Evolutionary conservation across 805 yeast species (phyloP), one percentile per base, ranked within the genome.

Genomic region (Kazachstania africana): DNA sequence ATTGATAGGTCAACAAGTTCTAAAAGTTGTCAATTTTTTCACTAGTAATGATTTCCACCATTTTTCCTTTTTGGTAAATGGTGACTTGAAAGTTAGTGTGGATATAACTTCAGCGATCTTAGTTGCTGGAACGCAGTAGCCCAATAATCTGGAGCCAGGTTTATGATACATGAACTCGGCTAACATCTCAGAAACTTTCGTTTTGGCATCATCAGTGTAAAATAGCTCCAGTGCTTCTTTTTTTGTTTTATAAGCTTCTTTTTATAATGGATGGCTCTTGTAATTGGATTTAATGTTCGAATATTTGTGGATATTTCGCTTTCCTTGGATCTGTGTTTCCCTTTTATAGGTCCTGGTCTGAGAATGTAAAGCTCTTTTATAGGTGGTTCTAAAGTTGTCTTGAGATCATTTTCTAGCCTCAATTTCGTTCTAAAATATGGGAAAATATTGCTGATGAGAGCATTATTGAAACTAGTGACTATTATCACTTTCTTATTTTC

Each of bases 341-440:
- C 62, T 14, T 46, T 32, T 4, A 49, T 19, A 16, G 55, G 52
- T n/a, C 55, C 55, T 8, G 55, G 55, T 34, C 50, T 37, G 12
- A 50, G 23, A 3, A 50, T 33, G 4, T 38, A 19, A 10, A 46
- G 24, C 13, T 40, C 38, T 10, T 34, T 29, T 22, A 44, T 28
- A 4, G 33, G 27, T 10, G 38, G 36, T 25, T 28, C 15, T 23
- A 39, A 17, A 12, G 27, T 26, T 23, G 33, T 31, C 24, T 34
- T 27, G 22, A 46, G 28, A 26, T 36, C 46, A 4, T 36, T 29
- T 34, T 50, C 55, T 16, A 50, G 20, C 16, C 31, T 36, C 14
- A 33, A 24, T 35, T 49, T 49, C 3, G 39, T 32, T n/a, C 25
- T 31, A 27, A 49, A 45, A 25, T 47, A 49, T 3, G 39, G 40